Base-by-base conservation (phyloP, 345 rosid genomes). In the Eutrema japonicum region DNA sequence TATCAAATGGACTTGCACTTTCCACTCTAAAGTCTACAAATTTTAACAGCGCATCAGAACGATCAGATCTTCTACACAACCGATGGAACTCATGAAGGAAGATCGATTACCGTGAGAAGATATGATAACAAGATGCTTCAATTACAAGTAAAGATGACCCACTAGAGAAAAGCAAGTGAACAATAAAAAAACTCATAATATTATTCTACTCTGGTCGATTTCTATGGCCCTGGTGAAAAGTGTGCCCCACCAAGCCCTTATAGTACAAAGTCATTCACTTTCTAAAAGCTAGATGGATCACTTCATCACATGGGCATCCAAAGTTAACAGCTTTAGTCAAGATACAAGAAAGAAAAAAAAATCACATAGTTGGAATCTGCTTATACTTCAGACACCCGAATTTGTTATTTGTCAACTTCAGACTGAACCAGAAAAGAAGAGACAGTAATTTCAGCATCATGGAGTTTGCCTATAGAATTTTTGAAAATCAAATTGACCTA, bases 221-320 rank as follows among this genome's bases (percentile, higher is more conserved):
- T 68, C 60, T 51, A 60, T 62, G 73, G 60, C 66, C 65, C 14
- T 63, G 41, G 72, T 70, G 72, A 77, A 76, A 60, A 71, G 63
- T 64, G 80, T 37, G 51, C 30, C 79, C 79, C 64, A 68, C 74
- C 36, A 61, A 52, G 7, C 55, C 16, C 72, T 70, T 69, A 38
- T 36, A 68, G 30, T 50, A 68, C 74, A 62, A 54, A 76, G 55
- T 52, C 30, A 56, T 37, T 56, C 72, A 40, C 80, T 70, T 77
- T 77, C 63, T 77, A 64, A 71, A 77, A 77, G 68, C 42, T 49
- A 58, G 55, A 65, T 54, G 61, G 62, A 70, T 77, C 76, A 50
- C 68, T 70, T 64, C 72, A 71, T 27, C 72, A 71, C 80, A 77
- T 77, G 76, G 72, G 68, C 68, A 76, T 64, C 79, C 67, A 56